Conservation (phyloP, 2,329 filamentous ascomycete genomes). For the Alternaria triticimaculans region DNA sequence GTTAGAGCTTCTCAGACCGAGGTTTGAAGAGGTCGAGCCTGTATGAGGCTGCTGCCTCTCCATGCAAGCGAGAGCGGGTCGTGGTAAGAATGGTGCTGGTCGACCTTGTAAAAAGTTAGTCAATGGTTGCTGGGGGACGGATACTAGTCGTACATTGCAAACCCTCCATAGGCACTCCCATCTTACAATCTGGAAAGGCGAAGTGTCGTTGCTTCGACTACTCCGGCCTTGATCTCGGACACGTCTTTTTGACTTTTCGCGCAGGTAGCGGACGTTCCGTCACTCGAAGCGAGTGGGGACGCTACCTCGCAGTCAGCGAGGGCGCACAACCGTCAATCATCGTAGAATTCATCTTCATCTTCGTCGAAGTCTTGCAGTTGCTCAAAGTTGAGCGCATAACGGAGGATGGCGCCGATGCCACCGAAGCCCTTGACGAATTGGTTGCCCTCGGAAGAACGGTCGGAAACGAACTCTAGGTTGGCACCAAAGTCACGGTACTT, state of each 20-base stretch:
- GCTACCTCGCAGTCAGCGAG: constrained; percentile 88
- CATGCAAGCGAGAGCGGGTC: constrained; percentile 44
- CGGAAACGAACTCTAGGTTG: constrained; percentile 94
- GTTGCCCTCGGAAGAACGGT: constrained; percentile 96
- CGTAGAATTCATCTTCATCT: constrained; percentile 85
- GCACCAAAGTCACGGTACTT: constrained; percentile 98
- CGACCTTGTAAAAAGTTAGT: constrained; percentile 31
- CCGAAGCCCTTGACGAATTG: constrained; percentile 99
- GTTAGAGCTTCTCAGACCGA: constrained; percentile 24
- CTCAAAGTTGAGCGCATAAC: constrained; percentile 99
- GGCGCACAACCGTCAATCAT: constrained; percentile 89
- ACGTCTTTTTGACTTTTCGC: constrained; percentile 42
- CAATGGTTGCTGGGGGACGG: not conserved
- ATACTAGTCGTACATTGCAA: constrained; percentile 38
- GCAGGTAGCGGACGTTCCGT: constrained; percentile 62
- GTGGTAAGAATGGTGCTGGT: constrained; percentile 48
- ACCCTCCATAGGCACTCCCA: constrained; percentile 45
- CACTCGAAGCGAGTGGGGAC: constrained; percentile 65
- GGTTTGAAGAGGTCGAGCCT: constrained; percentile 20
- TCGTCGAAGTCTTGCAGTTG: constrained; percentile 89
- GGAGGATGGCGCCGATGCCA: constrained; percentile 95
- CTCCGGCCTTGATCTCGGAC: constrained; percentile 36
- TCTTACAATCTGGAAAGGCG: constrained; percentile 52
- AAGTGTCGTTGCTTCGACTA: constrained; percentile 41
- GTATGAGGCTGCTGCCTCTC: constrained; percentile 40